A percentile compares a stretch with the other conserved stretches of the same genome.
phyloP scores from a whole-genome alignment of 331 rosid species.

The Erythrophleum ivorense region DNA sequence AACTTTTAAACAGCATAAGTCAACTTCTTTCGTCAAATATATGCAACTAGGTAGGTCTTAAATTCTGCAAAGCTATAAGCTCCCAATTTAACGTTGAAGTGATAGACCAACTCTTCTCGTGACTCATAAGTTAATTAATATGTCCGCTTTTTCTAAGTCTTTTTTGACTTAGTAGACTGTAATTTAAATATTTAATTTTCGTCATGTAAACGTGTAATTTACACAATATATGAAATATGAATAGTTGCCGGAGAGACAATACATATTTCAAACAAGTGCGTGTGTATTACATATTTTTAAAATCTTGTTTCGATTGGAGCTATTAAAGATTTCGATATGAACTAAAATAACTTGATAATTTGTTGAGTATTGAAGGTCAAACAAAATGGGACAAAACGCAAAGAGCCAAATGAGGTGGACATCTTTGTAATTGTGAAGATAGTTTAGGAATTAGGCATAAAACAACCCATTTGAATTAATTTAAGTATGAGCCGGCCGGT shows the following conservation, averaged over 20 bases:
- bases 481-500: background rate
- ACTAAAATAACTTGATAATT: too few relatives aligned
- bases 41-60: too few relatives aligned
- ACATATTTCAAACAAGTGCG: background rate
- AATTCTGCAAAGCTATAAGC: background rate
- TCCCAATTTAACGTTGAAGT: background rate
- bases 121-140: background rate
- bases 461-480: background rate
- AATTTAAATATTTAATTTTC: background rate
- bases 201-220: background rate
- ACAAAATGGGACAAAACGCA: background rate
- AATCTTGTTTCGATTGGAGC: background rate
- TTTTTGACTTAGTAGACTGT: background rate
- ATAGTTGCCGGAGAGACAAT: too few relatives aligned
- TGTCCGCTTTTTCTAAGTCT: background rate
- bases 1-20: background rate
- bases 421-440: background rate
- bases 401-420: constrained; percentile 7
- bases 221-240: background rate
- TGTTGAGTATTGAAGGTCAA: background rate
- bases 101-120: background rate
- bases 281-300: background rate
- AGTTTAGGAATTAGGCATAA: background rate
- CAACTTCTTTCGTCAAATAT: too few relatives aligned
- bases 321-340: background rate